phyloP scores from a whole-genome alignment of 345 rosid species.

The Kandelia obovata region DNA sequence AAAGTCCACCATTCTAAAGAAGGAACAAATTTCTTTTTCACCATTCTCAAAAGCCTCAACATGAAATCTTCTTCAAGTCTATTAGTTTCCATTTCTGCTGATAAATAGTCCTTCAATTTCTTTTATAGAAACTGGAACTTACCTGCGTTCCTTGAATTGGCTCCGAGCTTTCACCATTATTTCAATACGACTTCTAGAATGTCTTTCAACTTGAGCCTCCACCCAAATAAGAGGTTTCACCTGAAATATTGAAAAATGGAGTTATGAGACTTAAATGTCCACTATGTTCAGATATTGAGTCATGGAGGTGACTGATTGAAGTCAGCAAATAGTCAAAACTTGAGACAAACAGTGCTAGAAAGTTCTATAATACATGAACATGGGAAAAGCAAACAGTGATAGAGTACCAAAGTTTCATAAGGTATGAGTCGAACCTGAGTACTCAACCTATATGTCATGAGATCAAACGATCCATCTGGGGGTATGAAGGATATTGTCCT shows the following conservation, averaged over 20 bases:
- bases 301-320: no score
- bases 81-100: background rate
- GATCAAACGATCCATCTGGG: conserved; percentile 96
- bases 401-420: background rate
- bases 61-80: background rate
- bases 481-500: conserved; percentile 94
- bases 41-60: background rate
- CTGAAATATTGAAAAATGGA: conserved; percentile 31
- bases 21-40: background rate
- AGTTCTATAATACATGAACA: background rate
- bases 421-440: conserved; percentile 57
- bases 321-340: no score
- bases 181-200: conserved; percentile 90
- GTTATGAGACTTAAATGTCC: background rate
- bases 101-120: background rate
- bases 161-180: conserved; percentile 86
- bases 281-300: no score
- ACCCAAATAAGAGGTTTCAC: conserved; percentile 95
- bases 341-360: no score
- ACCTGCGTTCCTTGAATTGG: conserved; percentile 96
- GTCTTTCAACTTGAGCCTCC: conserved; percentile 87
- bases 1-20: background rate
- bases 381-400: background rate
- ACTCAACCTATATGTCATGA: conserved; percentile 94
- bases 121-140: background rate